Evolutionary conservation across 495 filamentous ascomycete species (phyloP), one percentile per base, ranked within the genome.

Genomic region (Penicillium chermesinum): DNA sequence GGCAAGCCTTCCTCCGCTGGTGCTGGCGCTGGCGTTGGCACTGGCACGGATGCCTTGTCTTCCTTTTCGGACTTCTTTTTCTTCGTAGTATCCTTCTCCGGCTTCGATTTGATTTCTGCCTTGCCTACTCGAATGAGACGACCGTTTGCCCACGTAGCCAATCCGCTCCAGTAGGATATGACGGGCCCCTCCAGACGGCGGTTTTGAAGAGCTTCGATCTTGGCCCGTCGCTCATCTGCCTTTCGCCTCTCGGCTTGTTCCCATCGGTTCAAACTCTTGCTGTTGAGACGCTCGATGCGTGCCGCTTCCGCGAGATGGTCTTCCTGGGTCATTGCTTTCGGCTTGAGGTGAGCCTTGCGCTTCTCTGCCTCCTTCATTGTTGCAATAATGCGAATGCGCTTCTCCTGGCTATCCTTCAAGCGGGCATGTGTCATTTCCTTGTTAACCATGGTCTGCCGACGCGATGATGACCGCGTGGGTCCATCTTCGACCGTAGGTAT

Each of bases 201-300:
- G 60, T 88, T 91, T 55, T 94, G 84, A 41, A 95, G 62, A 14
- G 89, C 90, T 18, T 88, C 88, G 35, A 95, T 79, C 65, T 86
- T 91, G 18, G 80, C 83, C 61, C 79, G 74, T 57, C 88, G 74
- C 64, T 91, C 88, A 59, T 93, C 89, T 19, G 88, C 84, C 49
- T 91, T 80, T 57, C 81, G 78, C 69, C 87, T 87, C 70, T 98
- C 93, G 12, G 84, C 84, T 62, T 88, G 86, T 66, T 97, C 91
- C 91, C 93, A 98, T 33, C 86, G 78, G 57, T 89, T 95, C 56
- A 98, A 66, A 71, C 88, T 96, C 74, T 91, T 95, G 41, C 84
- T 78, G 57, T 96, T 98, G 49, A 79, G 71, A 64, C 83, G 82
- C 64, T 96, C 91, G 21, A 90, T 80, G 54, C 83, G 71, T 19